Conservation (phyloP, 1,284 basidiomycete species). For the Moesziomyces sp. region DNA sequence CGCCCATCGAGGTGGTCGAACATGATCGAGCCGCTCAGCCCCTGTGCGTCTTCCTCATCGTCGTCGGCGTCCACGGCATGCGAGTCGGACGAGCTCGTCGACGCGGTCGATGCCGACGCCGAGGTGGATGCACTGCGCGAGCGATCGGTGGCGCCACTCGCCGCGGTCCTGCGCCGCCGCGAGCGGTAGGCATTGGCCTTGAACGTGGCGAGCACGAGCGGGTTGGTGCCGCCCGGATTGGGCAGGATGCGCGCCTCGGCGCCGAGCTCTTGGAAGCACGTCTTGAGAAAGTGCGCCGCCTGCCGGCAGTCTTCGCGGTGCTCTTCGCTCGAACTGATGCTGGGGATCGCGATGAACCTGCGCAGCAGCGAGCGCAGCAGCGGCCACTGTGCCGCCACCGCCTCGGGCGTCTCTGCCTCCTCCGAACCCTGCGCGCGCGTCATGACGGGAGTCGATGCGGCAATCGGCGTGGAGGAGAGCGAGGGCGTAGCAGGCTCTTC, state of each 20-base stretch:
- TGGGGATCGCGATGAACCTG: constrained; percentile 86
- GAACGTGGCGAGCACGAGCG: constrained; percentile 63
- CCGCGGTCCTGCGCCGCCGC: constrained; percentile 12
- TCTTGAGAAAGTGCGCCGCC: constrained; percentile 61
- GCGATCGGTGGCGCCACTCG: constrained; percentile 6
- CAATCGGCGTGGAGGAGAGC: constrained; percentile 14
- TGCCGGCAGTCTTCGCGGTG: constrained; percentile 77
- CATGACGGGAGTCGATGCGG: not conserved
- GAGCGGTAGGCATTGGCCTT: constrained; percentile 36
- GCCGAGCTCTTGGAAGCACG: constrained; percentile 54
- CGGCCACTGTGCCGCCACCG: constrained; percentile 53
- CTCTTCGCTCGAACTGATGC: constrained; percentile 77
- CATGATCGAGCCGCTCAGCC: constrained; percentile 35
- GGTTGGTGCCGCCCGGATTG: constrained; percentile 47
- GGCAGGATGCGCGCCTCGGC: constrained; percentile 59
- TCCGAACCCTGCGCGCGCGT: constrained; percentile 1
- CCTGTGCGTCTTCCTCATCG: constrained; percentile 14
- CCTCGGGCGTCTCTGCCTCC: constrained; percentile 4
- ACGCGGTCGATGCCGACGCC: not conserved
- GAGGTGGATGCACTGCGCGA: constrained; percentile 18
- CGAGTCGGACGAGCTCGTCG: no score
- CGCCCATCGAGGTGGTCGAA: constrained; percentile 30
- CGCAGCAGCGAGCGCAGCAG: constrained; percentile 76
- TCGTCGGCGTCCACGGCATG: not conserved
- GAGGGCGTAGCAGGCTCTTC: constrained; percentile 4